phyloP scores from a whole-genome alignment of 169 alveolate genomes.

The Plasmodium coatneyi region DNA sequence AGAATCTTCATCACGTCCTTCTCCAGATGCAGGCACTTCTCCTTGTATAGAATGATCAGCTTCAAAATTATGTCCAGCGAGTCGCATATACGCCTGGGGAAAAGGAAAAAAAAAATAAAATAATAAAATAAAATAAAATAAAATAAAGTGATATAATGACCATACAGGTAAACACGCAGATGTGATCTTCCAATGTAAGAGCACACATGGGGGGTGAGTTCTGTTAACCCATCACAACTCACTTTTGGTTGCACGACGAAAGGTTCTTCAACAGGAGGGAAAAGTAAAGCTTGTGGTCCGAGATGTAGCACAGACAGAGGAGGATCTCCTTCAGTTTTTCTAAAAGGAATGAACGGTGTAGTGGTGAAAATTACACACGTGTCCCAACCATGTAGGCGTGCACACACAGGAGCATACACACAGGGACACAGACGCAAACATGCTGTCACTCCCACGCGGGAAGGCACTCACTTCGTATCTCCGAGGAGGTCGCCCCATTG shows the following conservation, averaged over 20 bases:
- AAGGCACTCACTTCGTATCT: slow-evolving; percentile 24
- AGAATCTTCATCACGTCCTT: slow-evolving; percentile 58
- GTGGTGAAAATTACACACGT: background rate
- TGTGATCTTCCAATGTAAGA: background rate
- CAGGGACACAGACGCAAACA: too few relatives aligned
- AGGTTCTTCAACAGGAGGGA: slow-evolving; percentile 27
- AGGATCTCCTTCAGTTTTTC: slow-evolving; percentile 58
- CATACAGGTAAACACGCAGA: background rate
- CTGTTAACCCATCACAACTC: background rate
- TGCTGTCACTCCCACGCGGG: background rate
- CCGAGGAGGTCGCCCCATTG: slow-evolving; percentile 6
- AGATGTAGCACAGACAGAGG: slow-evolving; percentile 46
- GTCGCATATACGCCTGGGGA: slow-evolving; percentile 27
- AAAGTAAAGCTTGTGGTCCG: slow-evolving; percentile 48
- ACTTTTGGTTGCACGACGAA: slow-evolving; percentile 43
- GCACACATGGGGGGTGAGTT: background rate
- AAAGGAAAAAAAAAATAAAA: background rate
- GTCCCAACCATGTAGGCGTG: background rate
- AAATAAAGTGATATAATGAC: too few relatives aligned
- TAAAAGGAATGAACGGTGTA: background rate
- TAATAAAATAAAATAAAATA: too few relatives aligned
- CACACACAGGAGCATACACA: background rate
- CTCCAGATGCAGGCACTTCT: slow-evolving; percentile 61
- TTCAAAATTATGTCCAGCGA: slow-evolving; percentile 52
- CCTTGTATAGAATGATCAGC: slow-evolving; percentile 42